Base-by-base conservation (phyloP, 495 filamentous ascomycete genomes). In the Tuber brumale region DNA sequence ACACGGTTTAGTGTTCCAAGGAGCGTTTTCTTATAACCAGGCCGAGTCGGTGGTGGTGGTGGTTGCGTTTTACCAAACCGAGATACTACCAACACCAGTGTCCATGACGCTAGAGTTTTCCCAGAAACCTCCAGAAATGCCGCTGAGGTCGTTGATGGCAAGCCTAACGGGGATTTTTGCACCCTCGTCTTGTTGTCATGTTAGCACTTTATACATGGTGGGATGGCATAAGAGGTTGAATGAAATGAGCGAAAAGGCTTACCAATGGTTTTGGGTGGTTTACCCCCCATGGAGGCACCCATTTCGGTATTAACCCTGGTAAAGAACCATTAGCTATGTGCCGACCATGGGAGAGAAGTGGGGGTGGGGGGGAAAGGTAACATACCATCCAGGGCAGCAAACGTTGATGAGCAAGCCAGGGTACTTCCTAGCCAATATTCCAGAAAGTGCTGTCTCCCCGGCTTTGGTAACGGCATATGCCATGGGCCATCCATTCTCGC, bases 321-420 rank as follows among this genome's bases (percentile, higher is more conserved):
- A 12, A 66, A 19, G 57, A 35, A 27, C 7, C n/a, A 31, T 43
- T 16, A 46, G 42, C 71, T 31, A 43, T 73, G 48, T 23, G 16
- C n/a, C 35, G 46, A 21, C 43, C 27, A 73, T 16, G 16, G 48
- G 8, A 23, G 46, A 31, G 21, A 19, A 27, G 12, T 61, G 61
- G 72, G 27, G 6, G 23, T 3, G 10, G 21, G 10, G 21, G 42
- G 51, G n/a, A 6, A 70, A 44, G 4, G 5, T 12, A 70, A 74
- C 39, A 70, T 42, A 74, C 74, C 73, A 72, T n/a, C 76, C 76
- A 66, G 76, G 76, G 69, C 73, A 77, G 44, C 74, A 78, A n/a
- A 70, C 69, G 27, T 78, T 77, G 12, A 77, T 37, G 21, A 77
- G 51, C 45, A 75, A 2, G 6, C 37, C 42, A 12, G 76, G 76